A percentile compares a stretch with the other conserved stretches of the same genome.
Evolutionary conservation across 208 protist genomes (phyloP).

Genomic region (Balamuthia mandrillaris): DNA sequence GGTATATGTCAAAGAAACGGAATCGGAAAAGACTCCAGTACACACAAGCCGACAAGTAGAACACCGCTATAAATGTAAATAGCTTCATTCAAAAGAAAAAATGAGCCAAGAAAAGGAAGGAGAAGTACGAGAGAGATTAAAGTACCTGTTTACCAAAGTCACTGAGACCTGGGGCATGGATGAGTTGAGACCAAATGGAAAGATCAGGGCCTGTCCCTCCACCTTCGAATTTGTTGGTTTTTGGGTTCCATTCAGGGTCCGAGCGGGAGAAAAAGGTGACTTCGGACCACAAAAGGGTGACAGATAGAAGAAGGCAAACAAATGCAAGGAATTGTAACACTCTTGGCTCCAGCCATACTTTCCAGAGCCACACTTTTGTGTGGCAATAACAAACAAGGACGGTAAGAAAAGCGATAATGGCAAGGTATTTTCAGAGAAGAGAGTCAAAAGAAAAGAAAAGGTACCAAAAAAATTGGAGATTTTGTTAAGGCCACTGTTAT

Average conservation of each 20-base stretch:
- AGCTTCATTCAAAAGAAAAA: neutral
- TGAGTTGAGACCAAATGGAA: slow-evolving; percentile 25
- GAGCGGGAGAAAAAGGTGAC: slow-evolving; percentile 8
- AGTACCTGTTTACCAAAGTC: neutral
- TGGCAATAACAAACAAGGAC: neutral
- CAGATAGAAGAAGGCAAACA: neutral
- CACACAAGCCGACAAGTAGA: slow-evolving; percentile 28
- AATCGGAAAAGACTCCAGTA: slow-evolving; percentile 42
- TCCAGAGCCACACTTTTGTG: slow-evolving; percentile 7
- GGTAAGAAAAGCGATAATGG: neutral
- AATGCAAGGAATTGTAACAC: neutral
- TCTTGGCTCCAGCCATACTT: slow-evolving; percentile 3
- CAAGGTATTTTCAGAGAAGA: neutral
- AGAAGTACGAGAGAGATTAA: neutral
- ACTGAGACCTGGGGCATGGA: slow-evolving; percentile 3
- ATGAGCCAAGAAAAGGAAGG: neutral
- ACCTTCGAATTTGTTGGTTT: neutral
- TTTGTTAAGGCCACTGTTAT: neutral
- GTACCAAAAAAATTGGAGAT: neutral
- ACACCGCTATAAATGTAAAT: slow-evolving; percentile 29
- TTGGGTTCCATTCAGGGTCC: slow-evolving; percentile 18
- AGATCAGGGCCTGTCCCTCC: neutral
- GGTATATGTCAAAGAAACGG: slow-evolving; percentile 42
- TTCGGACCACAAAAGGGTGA: slow-evolving; percentile 18
- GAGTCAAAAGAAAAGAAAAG: neutral